Conservation (phyloP, 192 early-diverging fungal species). For the Mortierella claussenii region DNA sequence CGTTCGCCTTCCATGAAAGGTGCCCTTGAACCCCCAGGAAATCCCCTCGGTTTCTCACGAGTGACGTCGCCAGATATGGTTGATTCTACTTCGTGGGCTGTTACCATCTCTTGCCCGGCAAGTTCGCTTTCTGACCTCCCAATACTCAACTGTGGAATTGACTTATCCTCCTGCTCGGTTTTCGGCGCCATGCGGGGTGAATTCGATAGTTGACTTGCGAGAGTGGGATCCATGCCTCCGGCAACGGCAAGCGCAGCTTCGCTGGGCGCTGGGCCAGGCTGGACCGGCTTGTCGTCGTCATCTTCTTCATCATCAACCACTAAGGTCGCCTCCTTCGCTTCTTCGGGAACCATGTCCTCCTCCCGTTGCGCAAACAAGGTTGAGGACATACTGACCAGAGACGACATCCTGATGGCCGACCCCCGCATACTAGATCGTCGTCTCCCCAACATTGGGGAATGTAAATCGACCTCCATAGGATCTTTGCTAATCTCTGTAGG, state of each 20-base stretch:
- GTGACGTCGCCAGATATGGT: not conserved
- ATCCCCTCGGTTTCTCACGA: not conserved
- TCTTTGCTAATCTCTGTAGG: conserved; percentile 19
- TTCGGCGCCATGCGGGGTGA: conserved; percentile 25
- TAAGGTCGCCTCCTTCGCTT: conserved; percentile 15
- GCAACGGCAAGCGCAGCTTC: conserved; percentile 49
- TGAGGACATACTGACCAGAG: conserved; percentile 49
- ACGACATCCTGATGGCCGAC: conserved; percentile 45
- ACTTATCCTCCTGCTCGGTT: conserved; percentile 6
- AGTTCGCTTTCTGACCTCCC: not conserved
- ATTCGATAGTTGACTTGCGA: conserved; percentile 18
- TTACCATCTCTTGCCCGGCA: too few relatives aligned
- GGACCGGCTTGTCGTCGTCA: conserved; percentile 32
- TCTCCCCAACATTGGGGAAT: conserved; percentile 38
- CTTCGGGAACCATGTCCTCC: conserved; percentile 38
- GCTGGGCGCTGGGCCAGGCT: conserved; percentile 42
- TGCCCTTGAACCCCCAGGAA: conserved; percentile 4
- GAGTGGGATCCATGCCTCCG: conserved; percentile 45
- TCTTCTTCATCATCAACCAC: conserved; percentile 39
- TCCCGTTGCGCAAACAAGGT: conserved; percentile 43
- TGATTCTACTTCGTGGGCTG: not conserved
- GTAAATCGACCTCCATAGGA: conserved; percentile 43
- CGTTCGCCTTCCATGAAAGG: conserved; percentile 26
- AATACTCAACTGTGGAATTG: not conserved
- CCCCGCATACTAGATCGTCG: conserved; percentile 51